Evolutionary conservation across 2,329 filamentous ascomycete species (phyloP), one percentile per base, ranked within the genome.

Genomic region (Paraphaeosphaeria sporulosa): DNA sequence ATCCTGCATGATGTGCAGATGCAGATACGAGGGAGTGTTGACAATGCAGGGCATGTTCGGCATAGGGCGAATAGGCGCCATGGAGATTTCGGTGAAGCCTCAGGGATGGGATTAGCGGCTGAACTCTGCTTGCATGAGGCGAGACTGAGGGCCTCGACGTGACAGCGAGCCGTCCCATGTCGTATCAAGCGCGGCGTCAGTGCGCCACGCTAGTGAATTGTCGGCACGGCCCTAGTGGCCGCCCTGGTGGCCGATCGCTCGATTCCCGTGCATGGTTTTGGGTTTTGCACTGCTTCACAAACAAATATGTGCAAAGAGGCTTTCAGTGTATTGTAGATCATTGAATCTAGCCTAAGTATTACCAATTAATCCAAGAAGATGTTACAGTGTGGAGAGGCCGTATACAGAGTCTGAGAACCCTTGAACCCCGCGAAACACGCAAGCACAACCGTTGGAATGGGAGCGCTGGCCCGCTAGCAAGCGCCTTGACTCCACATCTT

Each of bases 401-500:
- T 44, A 15, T 21, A 34, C 21, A 23, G n/a, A 23, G 38, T 21
- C 38, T 27, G 15, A 27, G 23, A 30, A 47, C 6, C 30, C 43
- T 1, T 42, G 27, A 44, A 55, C 42, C 21, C 17, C 46, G 13
- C 23, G 23, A 23, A n/a, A 46, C 7, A 12, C 10, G 30, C 10
- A n/a, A 13, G 7, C 9, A 13, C 25, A n/a, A 17, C 42, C 13
- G 19, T 23, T 15, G 30, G 25, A 21, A 30, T 32, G 27, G 25
- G 25, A 42, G 15, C 13, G 47, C 17, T 55, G 21, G 43, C 50
- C 57, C 43, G 40, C 50, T 63, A 65, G 55, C 68, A 70, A 10
- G 59, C 60, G 21, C 66, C 71, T 67, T 81, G 76, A 65, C 80
- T 78, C 75, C 71, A 80, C 72, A 82, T 81, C 62, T 86, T 80